Evolutionary conservation across 257 asterid species (phyloP).

Genomic region (Linaria vulgaris): DNA sequence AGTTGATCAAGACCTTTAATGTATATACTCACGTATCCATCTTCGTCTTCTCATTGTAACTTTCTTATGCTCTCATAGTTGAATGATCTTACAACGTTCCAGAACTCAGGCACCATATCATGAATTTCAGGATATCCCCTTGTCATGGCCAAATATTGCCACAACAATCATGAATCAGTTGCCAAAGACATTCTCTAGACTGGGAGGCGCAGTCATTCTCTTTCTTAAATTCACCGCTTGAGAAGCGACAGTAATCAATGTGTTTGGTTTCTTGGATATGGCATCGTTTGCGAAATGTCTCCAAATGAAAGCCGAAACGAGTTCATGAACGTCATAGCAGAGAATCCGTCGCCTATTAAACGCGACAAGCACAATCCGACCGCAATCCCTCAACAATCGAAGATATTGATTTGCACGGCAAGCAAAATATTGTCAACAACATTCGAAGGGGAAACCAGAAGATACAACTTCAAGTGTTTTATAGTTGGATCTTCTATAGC

Average conservation of each 20-base stretch:
- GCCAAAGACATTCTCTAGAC: constrained; percentile 18
- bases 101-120: background rate
- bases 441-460: constrained; percentile 18
- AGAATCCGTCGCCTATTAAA: constrained; percentile 30
- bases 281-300: constrained; percentile 21
- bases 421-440: background rate
- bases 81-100: constrained; percentile 3
- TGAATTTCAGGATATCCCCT: background rate
- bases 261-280: background rate
- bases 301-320: constrained; percentile 47
- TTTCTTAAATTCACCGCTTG: constrained; percentile 39
- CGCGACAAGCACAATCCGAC: constrained; percentile 37
- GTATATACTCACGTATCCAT: constrained; percentile 12
- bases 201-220: constrained; percentile 26
- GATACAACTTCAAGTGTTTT: constrained; percentile 15
- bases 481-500: constrained; percentile 6
- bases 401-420: constrained; percentile 29
- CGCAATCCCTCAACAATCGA: constrained; percentile 36
- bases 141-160: background rate
- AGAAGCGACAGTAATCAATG: background rate
- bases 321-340: constrained; percentile 35
- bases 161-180: background rate
- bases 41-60: background rate
- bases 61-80: constrained; percentile 1
- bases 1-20: background rate